Conservation (phyloP, 176 grass and related monocot genomes). For the Phyllostachys edulis region DNA sequence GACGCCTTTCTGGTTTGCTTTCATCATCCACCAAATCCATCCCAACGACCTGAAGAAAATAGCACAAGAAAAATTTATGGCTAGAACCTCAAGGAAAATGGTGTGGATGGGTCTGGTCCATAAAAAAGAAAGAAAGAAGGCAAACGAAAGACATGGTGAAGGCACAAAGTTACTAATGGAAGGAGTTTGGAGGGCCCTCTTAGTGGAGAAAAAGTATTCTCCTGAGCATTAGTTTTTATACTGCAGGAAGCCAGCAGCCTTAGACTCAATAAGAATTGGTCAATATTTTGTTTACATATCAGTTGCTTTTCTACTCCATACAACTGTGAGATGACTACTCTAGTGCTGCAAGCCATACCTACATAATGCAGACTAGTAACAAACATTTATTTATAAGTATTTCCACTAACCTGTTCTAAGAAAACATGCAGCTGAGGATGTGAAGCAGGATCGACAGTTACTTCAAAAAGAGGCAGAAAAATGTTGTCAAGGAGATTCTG, state of each 20-base stretch:
- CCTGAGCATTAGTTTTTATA: not conserved
- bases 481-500: slow-evolving; percentile 95
- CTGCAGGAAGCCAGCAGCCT: not conserved
- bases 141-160: not conserved
- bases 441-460: slow-evolving; percentile 81
- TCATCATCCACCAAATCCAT: slow-evolving; percentile 99
- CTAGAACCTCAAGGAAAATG: not conserved
- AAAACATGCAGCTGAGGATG: slow-evolving; percentile 93
- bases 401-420: slow-evolving; percentile 76
- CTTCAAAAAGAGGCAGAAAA: slow-evolving; percentile 95
- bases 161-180: not conserved
- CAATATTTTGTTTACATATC: not conserved
- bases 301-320: slow-evolving; percentile 1
- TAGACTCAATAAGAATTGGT: not conserved
- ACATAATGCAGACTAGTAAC: slow-evolving; percentile 10
- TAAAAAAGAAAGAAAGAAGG: not conserved
- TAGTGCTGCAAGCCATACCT: not conserved
- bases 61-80: not conserved
- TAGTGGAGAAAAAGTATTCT: not conserved
- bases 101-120: not conserved
- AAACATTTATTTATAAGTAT: slow-evolving; percentile 9
- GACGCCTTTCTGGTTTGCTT: slow-evolving; percentile 96
- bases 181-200: not conserved
- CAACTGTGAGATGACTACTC: not conserved
- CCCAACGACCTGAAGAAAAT: slow-evolving; percentile 70